Conservation (phyloP, 768 basidiomycete genomes). For the Arthromyces matolae region DNA sequence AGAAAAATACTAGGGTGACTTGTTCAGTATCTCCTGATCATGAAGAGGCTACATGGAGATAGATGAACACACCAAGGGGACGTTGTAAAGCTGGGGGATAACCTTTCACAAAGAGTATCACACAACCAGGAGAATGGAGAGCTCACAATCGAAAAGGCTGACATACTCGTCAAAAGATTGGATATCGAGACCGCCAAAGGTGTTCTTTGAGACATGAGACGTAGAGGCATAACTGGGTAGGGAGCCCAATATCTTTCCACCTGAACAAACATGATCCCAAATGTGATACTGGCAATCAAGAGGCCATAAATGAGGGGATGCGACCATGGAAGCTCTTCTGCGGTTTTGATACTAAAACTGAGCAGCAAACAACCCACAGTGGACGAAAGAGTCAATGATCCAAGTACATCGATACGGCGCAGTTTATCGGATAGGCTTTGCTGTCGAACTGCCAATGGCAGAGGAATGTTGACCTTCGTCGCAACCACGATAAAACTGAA, state of each 20-base stretch:
- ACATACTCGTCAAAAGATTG: slow-evolving; percentile 74
- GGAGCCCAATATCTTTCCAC: slow-evolving; percentile 77
- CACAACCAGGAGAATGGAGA: slow-evolving; percentile 11
- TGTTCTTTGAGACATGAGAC: slow-evolving; percentile 71
- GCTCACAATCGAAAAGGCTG: slow-evolving; percentile 75
- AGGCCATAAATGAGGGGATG: slow-evolving; percentile 70
- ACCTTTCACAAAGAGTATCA: slow-evolving; percentile 20
- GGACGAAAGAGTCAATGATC: slow-evolving; percentile 75
- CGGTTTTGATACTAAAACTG: slow-evolving; percentile 72
- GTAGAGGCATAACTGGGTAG: slow-evolving; percentile 90
- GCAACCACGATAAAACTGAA: slow-evolving; percentile 69
- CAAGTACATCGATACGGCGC: slow-evolving; percentile 79
- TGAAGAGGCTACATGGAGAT: neutral
- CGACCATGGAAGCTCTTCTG: slow-evolving; percentile 75
- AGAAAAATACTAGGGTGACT: slow-evolving; percentile 70
- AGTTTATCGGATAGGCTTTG: slow-evolving; percentile 61
- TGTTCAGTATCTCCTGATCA: slow-evolving; percentile 6
- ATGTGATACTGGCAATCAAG: slow-evolving; percentile 53
- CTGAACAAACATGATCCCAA: slow-evolving; percentile 57
- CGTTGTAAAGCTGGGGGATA: slow-evolving; percentile 65
- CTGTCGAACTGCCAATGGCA: slow-evolving; percentile 63
- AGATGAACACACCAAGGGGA: slow-evolving; percentile 60
- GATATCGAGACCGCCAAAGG: slow-evolving; percentile 77
- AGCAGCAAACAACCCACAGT: slow-evolving; percentile 69
- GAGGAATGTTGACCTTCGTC: slow-evolving; percentile 72